These are phyloP conservation scores for Plasmodium malariae DNA, from an alignment of 169 alveolate species.

Conservation along the genomic window DNA sequence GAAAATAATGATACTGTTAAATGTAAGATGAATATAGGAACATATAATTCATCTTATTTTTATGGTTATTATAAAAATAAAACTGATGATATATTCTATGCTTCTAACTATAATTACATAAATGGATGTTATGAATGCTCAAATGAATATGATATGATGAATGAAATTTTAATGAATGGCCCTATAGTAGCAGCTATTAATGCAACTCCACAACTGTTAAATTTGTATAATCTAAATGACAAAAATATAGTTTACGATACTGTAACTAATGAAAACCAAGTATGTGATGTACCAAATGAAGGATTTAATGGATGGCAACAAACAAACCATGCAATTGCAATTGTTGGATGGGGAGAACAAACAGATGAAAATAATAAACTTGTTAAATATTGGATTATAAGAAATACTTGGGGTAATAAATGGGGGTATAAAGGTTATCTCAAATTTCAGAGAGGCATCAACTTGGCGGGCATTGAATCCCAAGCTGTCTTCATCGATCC, in stretches of 20 bases:
- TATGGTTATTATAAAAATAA: background rate
- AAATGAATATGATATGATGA: conserved; percentile 86
- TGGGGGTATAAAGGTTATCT: conserved; percentile 89
- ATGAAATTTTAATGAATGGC: conserved; percentile 86
- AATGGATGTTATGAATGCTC: conserved; percentile 91
- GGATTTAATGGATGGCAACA: conserved; percentile 92
- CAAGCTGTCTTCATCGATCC: conserved; percentile 93
- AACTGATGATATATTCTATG: conserved; percentile 76
- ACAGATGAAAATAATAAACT: conserved; percentile 35
- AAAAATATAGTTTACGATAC: conserved; percentile 74
- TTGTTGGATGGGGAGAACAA: conserved; percentile 93
- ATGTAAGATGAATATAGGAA: conserved; percentile 18
- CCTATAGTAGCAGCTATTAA: conserved; percentile 90
- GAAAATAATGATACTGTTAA: conserved; percentile 33
- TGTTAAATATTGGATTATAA: conserved; percentile 88
- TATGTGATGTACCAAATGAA: conserved; percentile 88
- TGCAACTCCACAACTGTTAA: conserved; percentile 84
- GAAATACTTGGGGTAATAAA: conserved; percentile 89
- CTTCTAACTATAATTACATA: conserved; percentile 85
- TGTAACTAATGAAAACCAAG: conserved; percentile 83
- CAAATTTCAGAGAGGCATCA: conserved; percentile 86
- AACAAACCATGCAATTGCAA: conserved; percentile 91
- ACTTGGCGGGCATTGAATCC: conserved; percentile 89
- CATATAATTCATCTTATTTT: background rate
- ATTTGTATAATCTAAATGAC: background rate